Percentiles rank a stretch among this genome's conserved stretches.
Conservation (phyloP, 2,329 filamentous ascomycete genomes). For the Lojkania enalia region DNA sequence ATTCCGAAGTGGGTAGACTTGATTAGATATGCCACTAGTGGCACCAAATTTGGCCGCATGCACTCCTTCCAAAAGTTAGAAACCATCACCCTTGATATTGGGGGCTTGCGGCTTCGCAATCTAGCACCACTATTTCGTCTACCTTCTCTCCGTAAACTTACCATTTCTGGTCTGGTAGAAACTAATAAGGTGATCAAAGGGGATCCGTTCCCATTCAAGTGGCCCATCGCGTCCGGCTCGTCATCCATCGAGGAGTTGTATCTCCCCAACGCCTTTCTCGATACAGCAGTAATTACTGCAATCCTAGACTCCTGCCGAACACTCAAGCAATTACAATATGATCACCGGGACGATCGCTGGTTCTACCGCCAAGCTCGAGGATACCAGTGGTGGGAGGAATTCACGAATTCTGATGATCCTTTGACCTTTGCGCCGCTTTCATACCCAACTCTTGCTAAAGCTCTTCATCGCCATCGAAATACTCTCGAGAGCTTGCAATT, state of each 20-base stretch:
- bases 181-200: background rate
- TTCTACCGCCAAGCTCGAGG: background rate
- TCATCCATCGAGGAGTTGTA: conserved; percentile 2
- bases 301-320: conserved; percentile 2
- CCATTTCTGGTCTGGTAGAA: conserved; percentile 16
- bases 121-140: conserved; percentile 28
- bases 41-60: conserved; percentile 13
- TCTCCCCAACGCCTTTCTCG: background rate
- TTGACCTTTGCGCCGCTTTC: background rate
- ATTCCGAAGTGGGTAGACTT: conserved; percentile 25
- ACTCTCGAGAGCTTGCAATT: conserved; percentile 18
- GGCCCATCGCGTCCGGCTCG: background rate
- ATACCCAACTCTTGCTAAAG: conserved; percentile 8
- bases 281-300: background rate
- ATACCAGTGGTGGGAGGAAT: background rate
- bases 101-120: conserved; percentile 12
- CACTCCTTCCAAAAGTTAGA: conserved; percentile 25
- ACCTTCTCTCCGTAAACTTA: conserved; percentile 23
- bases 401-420: background rate
- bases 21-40: conserved; percentile 19
- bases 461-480: conserved; percentile 16
- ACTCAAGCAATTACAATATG: conserved; percentile 1
- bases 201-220: background rate
- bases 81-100: conserved; percentile 20
- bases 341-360: background rate